A percentile compares a stretch with the other conserved stretches of the same genome.
These are phyloP conservation scores for Ceratobasidium sp. DNA, from an alignment of 1,284 basidiomycete species.

Conservation along the genomic window DNA sequence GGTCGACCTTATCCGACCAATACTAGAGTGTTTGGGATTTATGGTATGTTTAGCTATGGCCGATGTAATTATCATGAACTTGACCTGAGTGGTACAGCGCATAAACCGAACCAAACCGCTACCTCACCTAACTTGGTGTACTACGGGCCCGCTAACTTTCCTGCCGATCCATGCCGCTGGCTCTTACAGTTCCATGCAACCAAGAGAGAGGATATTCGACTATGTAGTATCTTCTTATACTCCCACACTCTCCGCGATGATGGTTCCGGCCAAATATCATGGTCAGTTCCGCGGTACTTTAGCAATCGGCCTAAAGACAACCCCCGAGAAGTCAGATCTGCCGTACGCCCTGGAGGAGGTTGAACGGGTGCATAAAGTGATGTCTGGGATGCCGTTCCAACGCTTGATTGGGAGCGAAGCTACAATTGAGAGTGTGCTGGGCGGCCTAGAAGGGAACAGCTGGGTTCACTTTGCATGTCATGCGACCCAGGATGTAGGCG, in stretches of 20 bases:
- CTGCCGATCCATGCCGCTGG: slow-evolving; percentile 37
- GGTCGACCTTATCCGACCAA: neutral
- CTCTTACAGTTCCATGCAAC: neutral
- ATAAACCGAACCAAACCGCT: neutral
- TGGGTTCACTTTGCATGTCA: slow-evolving; percentile 38
- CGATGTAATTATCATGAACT: neutral
- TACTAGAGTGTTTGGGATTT: neutral
- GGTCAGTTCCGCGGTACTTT: neutral
- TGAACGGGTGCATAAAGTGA: neutral
- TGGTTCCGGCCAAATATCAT: neutral
- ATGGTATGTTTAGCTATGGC: neutral
- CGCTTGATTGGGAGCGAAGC: neutral
- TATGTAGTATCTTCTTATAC: slow-evolving; percentile 27
- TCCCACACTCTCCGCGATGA: neutral
- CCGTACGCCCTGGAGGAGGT: neutral
- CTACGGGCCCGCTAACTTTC: slow-evolving; percentile 15
- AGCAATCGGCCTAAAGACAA: slow-evolving; percentile 6
- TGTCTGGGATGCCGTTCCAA: neutral
- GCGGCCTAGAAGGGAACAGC: neutral
- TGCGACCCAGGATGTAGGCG: neutral
- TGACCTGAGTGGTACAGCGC: neutral
- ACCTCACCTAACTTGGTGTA: slow-evolving; percentile 28
- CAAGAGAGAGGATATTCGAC: slow-evolving; percentile 7
- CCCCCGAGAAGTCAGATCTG: neutral
- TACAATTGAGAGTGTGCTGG: neutral